Evolutionary conservation across 2,329 filamentous ascomycete species (phyloP).

Genomic region (Orbilia brochopaga): DNA sequence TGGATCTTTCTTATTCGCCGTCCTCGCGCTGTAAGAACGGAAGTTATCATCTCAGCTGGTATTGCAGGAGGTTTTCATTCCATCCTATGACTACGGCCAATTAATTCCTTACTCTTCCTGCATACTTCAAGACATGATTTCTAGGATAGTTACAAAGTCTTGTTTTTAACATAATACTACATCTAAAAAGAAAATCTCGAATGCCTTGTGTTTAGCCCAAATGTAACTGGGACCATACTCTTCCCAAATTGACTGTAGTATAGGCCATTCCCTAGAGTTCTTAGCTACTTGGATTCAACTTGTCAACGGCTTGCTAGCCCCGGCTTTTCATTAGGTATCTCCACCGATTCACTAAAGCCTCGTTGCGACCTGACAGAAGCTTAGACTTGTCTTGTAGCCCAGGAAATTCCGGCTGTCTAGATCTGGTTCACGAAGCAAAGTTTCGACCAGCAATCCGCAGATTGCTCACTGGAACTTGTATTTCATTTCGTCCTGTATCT

Average conservation of each 20-base stretch:
- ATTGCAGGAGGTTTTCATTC: background rate
- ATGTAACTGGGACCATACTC: background rate
- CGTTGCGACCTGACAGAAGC: no score
- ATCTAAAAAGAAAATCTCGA: background rate
- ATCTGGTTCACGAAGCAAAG: no score
- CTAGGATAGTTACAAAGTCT: background rate
- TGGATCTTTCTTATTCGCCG: background rate
- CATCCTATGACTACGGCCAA: background rate
- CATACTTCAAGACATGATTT: background rate
- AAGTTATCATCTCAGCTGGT: background rate
- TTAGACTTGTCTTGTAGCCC: no score
- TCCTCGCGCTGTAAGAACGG: conserved; percentile 7
- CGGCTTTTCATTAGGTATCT: background rate
- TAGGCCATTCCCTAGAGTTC: background rate
- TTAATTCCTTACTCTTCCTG: background rate
- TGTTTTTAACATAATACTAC: background rate
- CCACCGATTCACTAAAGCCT: no score
- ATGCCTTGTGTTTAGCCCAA: background rate
- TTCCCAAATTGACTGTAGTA: background rate
- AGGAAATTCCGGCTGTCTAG: no score
- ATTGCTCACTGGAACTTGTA: no score
- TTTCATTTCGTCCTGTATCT: no score
- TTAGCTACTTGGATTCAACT: background rate
- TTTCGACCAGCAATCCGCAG: no score
- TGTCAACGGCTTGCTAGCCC: background rate